Evolutionary conservation across 352 stramenopile species (phyloP).

Genomic region (Phytophthora palmivora): DNA sequence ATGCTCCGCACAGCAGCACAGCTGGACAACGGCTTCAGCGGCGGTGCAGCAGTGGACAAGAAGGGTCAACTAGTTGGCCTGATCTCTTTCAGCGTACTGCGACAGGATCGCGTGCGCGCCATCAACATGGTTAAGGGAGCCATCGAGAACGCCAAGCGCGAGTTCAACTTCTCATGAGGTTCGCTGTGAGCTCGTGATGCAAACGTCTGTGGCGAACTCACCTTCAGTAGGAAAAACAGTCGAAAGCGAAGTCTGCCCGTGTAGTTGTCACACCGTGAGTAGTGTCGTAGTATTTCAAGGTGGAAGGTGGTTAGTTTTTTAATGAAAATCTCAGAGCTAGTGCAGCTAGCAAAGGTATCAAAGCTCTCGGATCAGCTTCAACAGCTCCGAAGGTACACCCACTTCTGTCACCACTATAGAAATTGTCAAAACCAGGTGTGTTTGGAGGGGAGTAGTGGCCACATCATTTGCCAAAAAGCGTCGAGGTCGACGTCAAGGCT

Average conservation of each 20-base stretch:
- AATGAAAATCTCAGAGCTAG: constrained; percentile 26
- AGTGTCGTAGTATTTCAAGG: constrained; percentile 40
- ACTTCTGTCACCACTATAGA: constrained; percentile 7
- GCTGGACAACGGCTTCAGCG: constrained; percentile 88
- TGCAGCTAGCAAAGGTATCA: constrained; percentile 10
- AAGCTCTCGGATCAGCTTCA: background rate
- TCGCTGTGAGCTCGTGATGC: constrained; percentile 11
- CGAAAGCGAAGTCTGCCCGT: constrained; percentile 23
- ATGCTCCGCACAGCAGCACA: constrained; percentile 87
- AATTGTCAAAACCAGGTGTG: background rate
- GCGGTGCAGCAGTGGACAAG: constrained; percentile 84
- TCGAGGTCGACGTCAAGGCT: constrained; percentile 7
- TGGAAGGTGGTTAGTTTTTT: constrained; percentile 33
- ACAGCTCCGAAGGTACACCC: background rate
- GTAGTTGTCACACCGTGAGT: constrained; percentile 36
- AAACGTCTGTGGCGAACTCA: constrained; percentile 15
- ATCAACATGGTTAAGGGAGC: constrained; percentile 92
- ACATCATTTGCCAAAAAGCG: constrained; percentile 29
- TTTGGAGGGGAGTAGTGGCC: background rate
- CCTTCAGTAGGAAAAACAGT: constrained; percentile 12
- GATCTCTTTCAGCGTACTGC: constrained; percentile 88
- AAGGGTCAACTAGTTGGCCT: constrained; percentile 86
- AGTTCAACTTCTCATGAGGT: constrained; percentile 71
- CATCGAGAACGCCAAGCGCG: constrained; percentile 84
- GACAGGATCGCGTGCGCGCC: constrained; percentile 85